Conservation (phyloP, 1,284 basidiomycete genomes). For the Volvariella volvacea region DNA sequence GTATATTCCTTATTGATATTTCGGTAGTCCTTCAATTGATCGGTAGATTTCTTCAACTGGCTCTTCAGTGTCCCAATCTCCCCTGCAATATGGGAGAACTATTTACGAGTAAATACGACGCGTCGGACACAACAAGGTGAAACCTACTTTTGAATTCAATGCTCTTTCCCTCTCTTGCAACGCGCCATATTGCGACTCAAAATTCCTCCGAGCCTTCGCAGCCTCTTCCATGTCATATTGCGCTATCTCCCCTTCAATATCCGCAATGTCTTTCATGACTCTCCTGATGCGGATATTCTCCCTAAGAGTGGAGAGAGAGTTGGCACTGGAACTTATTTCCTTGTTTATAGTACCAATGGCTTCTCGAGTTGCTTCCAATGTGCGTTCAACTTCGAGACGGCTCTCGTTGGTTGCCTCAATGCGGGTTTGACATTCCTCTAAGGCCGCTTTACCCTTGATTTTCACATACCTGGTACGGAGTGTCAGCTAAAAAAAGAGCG, state of each 20-base stretch:
- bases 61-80: constrained; percentile 74
- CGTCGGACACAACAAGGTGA: constrained; percentile 6
- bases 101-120: constrained; percentile 7
- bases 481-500: constrained; percentile 2
- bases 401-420: constrained; percentile 56
- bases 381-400: constrained; percentile 48
- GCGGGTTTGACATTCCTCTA: constrained; percentile 57
- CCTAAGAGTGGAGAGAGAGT: constrained; percentile 68
- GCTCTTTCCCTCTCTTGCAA: constrained; percentile 38
- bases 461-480: constrained; percentile 57
- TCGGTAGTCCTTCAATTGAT: constrained; percentile 83
- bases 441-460: constrained; percentile 56
- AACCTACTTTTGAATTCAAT: background rate
- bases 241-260: constrained; percentile 70
- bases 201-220: constrained; percentile 73
- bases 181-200: constrained; percentile 74
- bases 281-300: constrained; percentile 83
- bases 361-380: constrained; percentile 50
- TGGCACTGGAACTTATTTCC: constrained; percentile 69
- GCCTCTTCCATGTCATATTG: constrained; percentile 77
- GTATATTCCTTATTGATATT: constrained; percentile 83
- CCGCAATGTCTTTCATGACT: constrained; percentile 60
- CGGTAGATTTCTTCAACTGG: constrained; percentile 62
- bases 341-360: constrained; percentile 53
- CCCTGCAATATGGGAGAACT: constrained; percentile 81